Base-by-base conservation (phyloP, 1,284 basidiomycete species). In the Fistulinella staudtii region DNA sequence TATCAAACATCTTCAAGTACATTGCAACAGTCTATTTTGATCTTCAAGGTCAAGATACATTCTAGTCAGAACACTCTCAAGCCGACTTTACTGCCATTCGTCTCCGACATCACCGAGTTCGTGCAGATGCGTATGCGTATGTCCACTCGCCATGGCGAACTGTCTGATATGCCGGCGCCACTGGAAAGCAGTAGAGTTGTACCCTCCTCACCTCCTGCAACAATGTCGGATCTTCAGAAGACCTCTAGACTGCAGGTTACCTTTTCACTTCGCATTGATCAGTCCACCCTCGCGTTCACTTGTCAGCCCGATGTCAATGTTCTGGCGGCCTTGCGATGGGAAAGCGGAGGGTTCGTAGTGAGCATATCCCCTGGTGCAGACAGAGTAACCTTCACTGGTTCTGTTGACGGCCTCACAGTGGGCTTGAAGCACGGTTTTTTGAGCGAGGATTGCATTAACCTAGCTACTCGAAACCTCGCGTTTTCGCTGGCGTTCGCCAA, bases 301-400 rank as follows among this genome's bases (percentile, higher is more conserved):
- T 95, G 93, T 54, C 82, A 84, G 45, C 89, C 90, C 0, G 89
- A 93, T 56, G 90, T 91, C 38, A 91, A 93, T 53, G 92, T 94
- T 13, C 76, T 88, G 31, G 89, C 88, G 15, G 85, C 84, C 3
- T 62, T 95, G 24, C 79, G 89, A 39, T 96, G 93, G 93, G 84
- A 93, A 47, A 93, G 87, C 53, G 93, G 93, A 28, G 92, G 92
- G 0, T 93, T 95, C 57, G 70, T 92, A 29, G 63, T 92, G 28
- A 87, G 81, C 51, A 73, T 89, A 14, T 79, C 83, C 21, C 84
- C 89, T 2, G 82, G 83, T 9, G 79, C 78, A 36, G 75, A 79
- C 17, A 77, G 77, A 29, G 74, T 89, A 17, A 79, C 80, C 5
- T 81, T 93, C 53, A 82, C 85, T 0, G 89, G 88, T 5, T 81